These are phyloP conservation scores for Chloranthus sessilifolius DNA, from an alignment of 164 flowering plant genomes.

Conservation along the genomic window DNA sequence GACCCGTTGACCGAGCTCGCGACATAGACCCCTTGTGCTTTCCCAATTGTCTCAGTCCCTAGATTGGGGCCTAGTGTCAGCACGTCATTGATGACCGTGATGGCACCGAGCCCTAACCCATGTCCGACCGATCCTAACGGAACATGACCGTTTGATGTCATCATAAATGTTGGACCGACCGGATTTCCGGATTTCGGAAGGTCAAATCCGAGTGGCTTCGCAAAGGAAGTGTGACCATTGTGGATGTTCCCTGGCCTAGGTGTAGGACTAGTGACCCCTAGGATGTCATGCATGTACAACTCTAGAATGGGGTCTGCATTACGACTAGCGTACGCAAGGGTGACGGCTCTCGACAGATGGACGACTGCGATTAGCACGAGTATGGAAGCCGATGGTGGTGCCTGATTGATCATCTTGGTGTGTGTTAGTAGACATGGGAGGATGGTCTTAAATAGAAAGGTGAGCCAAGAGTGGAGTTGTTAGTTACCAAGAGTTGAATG, in stretches of 20 bases:
- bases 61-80: slow-evolving; percentile 47
- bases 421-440: background rate
- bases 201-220: slow-evolving; percentile 65
- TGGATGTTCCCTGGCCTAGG: slow-evolving; percentile 89
- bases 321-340: slow-evolving; percentile 18
- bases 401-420: slow-evolving; percentile 23
- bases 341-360: slow-evolving; percentile 6
- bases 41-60: slow-evolving; percentile 47
- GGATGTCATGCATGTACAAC: slow-evolving; percentile 80
- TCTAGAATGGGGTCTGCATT: slow-evolving; percentile 39
- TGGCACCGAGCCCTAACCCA: slow-evolving; percentile 70
- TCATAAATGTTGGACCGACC: slow-evolving; percentile 78
- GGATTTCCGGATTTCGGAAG: slow-evolving; percentile 56
- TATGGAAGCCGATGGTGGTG: slow-evolving; percentile 12
- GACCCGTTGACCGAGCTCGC: slow-evolving; percentile 64
- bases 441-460: too few relatives aligned
- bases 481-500: too few relatives aligned
- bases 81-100: slow-evolving; percentile 61
- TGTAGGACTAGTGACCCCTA: slow-evolving; percentile 76
- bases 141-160: slow-evolving; percentile 32
- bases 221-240: slow-evolving; percentile 82
- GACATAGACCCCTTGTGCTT: slow-evolving; percentile 68
- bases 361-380: slow-evolving; percentile 19
- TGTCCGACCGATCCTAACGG: slow-evolving; percentile 71
- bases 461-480: too few relatives aligned